Conservation (phyloP, 371 early-diverging fungal species). For the Mucor lusitanicus region DNA sequence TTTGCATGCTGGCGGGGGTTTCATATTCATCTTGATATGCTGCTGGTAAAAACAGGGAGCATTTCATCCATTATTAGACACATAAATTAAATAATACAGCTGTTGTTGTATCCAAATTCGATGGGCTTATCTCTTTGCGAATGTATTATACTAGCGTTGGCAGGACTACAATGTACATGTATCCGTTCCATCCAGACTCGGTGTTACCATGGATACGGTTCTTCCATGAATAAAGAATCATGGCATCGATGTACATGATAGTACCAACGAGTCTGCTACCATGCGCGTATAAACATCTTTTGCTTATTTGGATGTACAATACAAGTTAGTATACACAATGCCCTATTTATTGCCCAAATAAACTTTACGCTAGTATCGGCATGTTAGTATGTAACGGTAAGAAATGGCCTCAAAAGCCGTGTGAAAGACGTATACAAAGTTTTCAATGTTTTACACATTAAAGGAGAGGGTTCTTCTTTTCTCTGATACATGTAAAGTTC, state of each 20-base stretch:
- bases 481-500: background rate
- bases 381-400: background rate
- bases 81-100: background rate
- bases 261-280: too few relatives aligned
- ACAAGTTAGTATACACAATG: too few relatives aligned
- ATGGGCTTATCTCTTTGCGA: too few relatives aligned
- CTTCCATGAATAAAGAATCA: too few relatives aligned
- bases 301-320: too few relatives aligned
- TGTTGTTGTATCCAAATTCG: background rate
- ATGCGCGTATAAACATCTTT: too few relatives aligned
- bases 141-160: too few relatives aligned
- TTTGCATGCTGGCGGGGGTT: background rate
- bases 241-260: background rate
- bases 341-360: background rate
- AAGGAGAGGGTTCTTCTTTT: background rate
- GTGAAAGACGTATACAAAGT: background rate
- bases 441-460: background rate
- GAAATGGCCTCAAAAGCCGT: background rate
- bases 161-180: too few relatives aligned
- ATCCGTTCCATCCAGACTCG: background rate
- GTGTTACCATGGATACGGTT: too few relatives aligned
- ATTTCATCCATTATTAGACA: background rate
- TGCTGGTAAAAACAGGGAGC: background rate
- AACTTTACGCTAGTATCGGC: background rate
- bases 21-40: background rate